Evolutionary conservation across 1,139 yeast genomes (phyloP).

Genomic region (Yamadazyma triangularis): DNA sequence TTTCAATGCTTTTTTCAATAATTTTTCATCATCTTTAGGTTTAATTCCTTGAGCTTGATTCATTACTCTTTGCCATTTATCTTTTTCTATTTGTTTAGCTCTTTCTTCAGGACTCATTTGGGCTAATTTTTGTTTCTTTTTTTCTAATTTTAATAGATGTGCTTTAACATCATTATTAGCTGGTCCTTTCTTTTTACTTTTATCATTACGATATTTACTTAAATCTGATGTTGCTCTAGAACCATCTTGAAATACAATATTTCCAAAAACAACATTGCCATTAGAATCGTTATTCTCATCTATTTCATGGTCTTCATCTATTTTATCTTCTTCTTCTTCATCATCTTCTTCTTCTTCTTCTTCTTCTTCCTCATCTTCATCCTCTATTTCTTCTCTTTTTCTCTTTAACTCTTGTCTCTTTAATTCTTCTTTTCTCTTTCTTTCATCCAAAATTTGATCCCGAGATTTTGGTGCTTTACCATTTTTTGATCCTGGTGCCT

Average conservation of each 20-base stretch:
- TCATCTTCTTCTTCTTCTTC: slow-evolving; percentile 30
- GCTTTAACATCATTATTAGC: slow-evolving; percentile 81
- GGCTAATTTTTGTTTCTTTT: slow-evolving; percentile 62
- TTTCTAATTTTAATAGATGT: slow-evolving; percentile 72
- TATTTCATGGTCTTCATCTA: too few relatives aligned
- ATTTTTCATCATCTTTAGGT: slow-evolving; percentile 82
- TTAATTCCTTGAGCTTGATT: slow-evolving; percentile 87
- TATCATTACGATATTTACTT: slow-evolving; percentile 51
- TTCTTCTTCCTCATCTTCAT: slow-evolving; percentile 27
- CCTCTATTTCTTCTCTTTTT: slow-evolving; percentile 33
- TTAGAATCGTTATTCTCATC: too few relatives aligned
- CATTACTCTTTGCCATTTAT: slow-evolving; percentile 80
- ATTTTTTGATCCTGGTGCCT: slow-evolving; percentile 82
- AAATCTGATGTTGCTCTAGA: slow-evolving; percentile 76
- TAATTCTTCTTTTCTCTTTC: slow-evolving; percentile 40
- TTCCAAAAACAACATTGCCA: slow-evolving; percentile 81
- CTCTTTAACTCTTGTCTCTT: slow-evolving; percentile 34
- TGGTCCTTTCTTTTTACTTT: slow-evolving; percentile 70
- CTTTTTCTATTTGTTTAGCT: slow-evolving; percentile 59
- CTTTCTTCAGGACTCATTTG: slow-evolving; percentile 62
- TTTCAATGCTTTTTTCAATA: slow-evolving; percentile 81
- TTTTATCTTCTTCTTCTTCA: slow-evolving; percentile 32
- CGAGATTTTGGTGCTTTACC: slow-evolving; percentile 86
- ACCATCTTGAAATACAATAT: slow-evolving; percentile 81
- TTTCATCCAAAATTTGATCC: slow-evolving; percentile 66